These are phyloP conservation scores for Hyparrhenia diplandra DNA, from an alignment of 176 grass and related monocot species.

Conservation along the genomic window DNA sequence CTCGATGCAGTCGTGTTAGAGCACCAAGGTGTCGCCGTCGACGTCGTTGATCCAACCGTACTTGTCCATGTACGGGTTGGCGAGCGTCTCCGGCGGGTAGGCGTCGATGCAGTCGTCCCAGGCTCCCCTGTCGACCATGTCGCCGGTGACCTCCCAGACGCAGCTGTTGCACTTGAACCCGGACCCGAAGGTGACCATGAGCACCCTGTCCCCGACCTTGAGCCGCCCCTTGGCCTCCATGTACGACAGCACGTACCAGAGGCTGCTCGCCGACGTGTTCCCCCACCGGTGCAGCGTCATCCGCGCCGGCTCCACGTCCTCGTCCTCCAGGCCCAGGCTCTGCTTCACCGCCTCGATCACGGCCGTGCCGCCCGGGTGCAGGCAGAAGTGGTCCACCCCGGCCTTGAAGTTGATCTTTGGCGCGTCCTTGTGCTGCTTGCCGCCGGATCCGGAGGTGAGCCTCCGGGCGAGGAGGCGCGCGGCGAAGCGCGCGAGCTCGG, in stretches of 20 bases:
- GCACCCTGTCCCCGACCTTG: constrained; percentile 40
- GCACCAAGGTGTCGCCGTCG: neutral
- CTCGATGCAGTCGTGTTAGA: neutral
- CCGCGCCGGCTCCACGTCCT: constrained; percentile 54
- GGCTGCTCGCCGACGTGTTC: constrained; percentile 64
- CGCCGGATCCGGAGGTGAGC: neutral
- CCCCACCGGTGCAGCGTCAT: constrained; percentile 80
- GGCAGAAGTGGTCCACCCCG: constrained; percentile 67
- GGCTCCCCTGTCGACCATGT: constrained; percentile 35
- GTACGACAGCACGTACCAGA: constrained; percentile 75
- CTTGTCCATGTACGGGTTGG: constrained; percentile 60
- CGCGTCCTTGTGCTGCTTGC: neutral
- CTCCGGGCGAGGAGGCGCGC: neutral
- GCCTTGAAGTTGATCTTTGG: constrained; percentile 47
- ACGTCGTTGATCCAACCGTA: constrained; percentile 59
- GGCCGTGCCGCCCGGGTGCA: constrained; percentile 59
- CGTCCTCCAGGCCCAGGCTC: constrained; percentile 42
- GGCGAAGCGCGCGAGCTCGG: constrained; percentile 46
- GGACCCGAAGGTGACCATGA: constrained; percentile 69
- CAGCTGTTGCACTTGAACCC: constrained; percentile 85
- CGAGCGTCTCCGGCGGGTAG: constrained; percentile 49
- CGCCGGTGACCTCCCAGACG: constrained; percentile 57
- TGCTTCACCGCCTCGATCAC: constrained; percentile 55
- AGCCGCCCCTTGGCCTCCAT: constrained; percentile 67
- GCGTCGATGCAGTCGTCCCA: constrained; percentile 58